Evolutionary conservation across 495 filamentous ascomycete species (phyloP), one percentile per base, ranked within the genome.

Genomic region (Hyaloscypha bicolor): DNA sequence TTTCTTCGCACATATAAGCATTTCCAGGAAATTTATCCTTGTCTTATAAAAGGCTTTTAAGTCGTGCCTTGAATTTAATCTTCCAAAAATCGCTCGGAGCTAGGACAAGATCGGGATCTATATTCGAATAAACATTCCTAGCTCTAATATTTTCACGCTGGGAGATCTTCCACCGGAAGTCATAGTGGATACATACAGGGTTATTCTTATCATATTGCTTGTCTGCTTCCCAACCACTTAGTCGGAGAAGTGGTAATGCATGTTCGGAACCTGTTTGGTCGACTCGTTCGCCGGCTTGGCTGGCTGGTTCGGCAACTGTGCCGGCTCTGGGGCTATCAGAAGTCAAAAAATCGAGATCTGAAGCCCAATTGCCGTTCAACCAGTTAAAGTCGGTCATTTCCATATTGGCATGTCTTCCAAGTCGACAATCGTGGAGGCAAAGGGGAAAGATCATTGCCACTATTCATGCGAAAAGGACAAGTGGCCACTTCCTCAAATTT

Each of bases 171-270:
- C 2, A 25, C 2, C 25, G 25, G 2, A 64, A 69, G 66, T 69
- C 55, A 68, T 68, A 68, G 33, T 68, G 37, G 59, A 68, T 68
- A 51, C 29, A 63, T 37, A 68, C 60, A 31, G 61, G 61, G 61
- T 69, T 69, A 60, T 69, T 59, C 66, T 64, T 69, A 32, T 69
- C 55, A 69, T 69, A 64, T 64, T 69, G 39, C 67, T 69, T 69
- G 30, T 66, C 55, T 11, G 31, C 51, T 55, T 65, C 37, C 62
- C 63, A 69, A 61, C 42, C 32, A 69, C 58, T 65, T 16, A 65
- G 57, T 69, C 55, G 35, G 62, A 65, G 62, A 69, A 62, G 59
- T 66, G 63, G 33, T 31, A 60, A 25, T 37, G 35, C 35, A 37
- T 1, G 62, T 65, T 65, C 55, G 39, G 55, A 45, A 42, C 67